Percentiles rank a stretch among this genome's conserved stretches.
phyloP scores from a whole-genome alignment of 352 stramenopile species.

The Pythium brachiatum region DNA sequence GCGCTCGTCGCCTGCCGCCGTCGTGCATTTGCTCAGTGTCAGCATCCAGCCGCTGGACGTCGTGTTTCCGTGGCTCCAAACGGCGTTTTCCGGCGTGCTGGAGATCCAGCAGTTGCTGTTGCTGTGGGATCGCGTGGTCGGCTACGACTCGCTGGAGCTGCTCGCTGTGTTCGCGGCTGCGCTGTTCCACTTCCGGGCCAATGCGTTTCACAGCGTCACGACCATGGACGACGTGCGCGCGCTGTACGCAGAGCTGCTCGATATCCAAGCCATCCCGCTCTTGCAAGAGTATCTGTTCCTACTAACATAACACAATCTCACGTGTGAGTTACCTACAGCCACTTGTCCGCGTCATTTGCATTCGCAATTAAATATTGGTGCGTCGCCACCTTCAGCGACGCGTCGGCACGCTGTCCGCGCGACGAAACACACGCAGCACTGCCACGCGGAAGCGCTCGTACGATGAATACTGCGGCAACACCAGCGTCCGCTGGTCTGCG shows the following conservation, averaged over 20 bases:
- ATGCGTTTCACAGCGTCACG: conserved; percentile 44
- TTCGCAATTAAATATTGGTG: neutral
- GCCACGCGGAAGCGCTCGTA: conserved; percentile 50
- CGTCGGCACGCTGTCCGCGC: conserved; percentile 13
- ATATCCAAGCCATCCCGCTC: conserved; percentile 66
- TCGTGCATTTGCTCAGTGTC: conserved; percentile 65
- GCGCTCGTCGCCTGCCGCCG: conserved; percentile 40
- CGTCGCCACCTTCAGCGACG: neutral
- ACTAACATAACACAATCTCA: conserved; percentile 22
- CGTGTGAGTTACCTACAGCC: neutral
- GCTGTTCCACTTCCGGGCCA: conserved; percentile 64
- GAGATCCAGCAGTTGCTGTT: conserved; percentile 73
- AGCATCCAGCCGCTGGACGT: conserved; percentile 64
- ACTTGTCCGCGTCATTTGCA: neutral
- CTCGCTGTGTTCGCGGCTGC: conserved; percentile 67
- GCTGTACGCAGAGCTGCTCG: conserved; percentile 68
- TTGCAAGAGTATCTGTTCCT: conserved; percentile 75
- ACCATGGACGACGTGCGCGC: conserved; percentile 53
- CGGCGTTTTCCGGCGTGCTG: conserved; percentile 70
- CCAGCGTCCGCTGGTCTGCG: conserved; percentile 28
- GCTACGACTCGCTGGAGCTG: conserved; percentile 66
- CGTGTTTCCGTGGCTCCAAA: conserved; percentile 80
- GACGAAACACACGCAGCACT: conserved; percentile 45
- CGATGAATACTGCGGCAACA: conserved; percentile 48
- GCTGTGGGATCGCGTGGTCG: conserved; percentile 75